Evolutionary conservation across 192 early-diverging fungal genomes (phyloP), one percentile per base, ranked within the genome.

Genomic region (Dissophora globulifera): DNA sequence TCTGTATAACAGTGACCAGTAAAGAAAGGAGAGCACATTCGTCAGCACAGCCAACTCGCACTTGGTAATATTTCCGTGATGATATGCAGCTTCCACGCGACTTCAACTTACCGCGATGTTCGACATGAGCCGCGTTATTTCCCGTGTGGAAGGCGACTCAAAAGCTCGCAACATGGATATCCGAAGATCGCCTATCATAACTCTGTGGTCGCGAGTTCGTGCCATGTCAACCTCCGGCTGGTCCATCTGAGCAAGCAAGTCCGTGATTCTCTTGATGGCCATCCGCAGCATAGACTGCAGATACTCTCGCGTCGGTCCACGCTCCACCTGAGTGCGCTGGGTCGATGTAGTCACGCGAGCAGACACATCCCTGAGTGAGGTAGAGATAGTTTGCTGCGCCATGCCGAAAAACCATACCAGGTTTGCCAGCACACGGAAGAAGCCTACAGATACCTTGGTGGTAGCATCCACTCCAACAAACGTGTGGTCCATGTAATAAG

Each of bases 371-470:
- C 38, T 22, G 0, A 13, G 12, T 25, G 56, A 9, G 20, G 32
- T 17, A 32, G 33, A 26, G 16, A n/a, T 12, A 6, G 35, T 6
- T 38, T 80, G 66, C 45, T 85, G 83, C 12, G 69, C 64, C 65
- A 79, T 74, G 10, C 82, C 84, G 69, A 85, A 82, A 20, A 83
- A 80, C 84, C 79, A 86, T 2, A 84, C 54, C 23, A 82, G 58
- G 51, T 86, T 83, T 7, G 86, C 86, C 31, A 88, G 29, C 0
- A 86, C 38, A 4, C 84, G 81, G 33, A 88, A 81, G 56, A 82
- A 81, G 48, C 75, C 70, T 27, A 80, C 72, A 9, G 75, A 78
- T 9, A 82, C 68, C 16, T 69, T 70, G 19, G 81, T 71, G 4
- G 72, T 59, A 15, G 78, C 54, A 53, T 79, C 55, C 26, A 83